These are phyloP conservation scores for Diplodia corticola DNA, from an alignment of 2,329 filamentous ascomycete genomes.

Conservation along the genomic window DNA sequence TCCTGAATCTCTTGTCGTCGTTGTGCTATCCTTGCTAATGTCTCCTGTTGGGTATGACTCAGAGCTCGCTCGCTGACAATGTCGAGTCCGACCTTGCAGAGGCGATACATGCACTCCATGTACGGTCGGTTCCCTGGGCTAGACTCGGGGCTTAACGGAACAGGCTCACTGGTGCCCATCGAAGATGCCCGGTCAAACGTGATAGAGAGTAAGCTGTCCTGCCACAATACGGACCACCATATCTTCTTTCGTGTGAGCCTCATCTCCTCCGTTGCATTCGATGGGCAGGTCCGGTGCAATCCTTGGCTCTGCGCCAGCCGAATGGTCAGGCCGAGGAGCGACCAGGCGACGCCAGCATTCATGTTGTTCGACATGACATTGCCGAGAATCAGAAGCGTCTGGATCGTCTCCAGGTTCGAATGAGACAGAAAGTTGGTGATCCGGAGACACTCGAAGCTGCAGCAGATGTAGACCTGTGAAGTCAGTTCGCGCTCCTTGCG, in stretches of 20 bases:
- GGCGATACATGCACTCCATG: slow-evolving; percentile 57
- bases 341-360: slow-evolving; percentile 66
- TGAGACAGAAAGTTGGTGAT: slow-evolving; percentile 65
- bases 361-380: slow-evolving; percentile 64
- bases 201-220: slow-evolving; percentile 63
- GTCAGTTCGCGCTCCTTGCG: slow-evolving; percentile 62
- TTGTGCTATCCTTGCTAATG: slow-evolving; percentile 55
- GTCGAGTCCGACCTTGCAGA: slow-evolving; percentile 60
- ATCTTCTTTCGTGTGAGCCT: slow-evolving; percentile 42
- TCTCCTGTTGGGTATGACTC: slow-evolving; percentile 53
- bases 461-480: slow-evolving; percentile 66
- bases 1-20: slow-evolving; percentile 59
- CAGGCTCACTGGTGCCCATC: slow-evolving; percentile 54
- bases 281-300: slow-evolving; percentile 59
- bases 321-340: slow-evolving; percentile 59
- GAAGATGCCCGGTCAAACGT: slow-evolving; percentile 62
- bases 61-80: slow-evolving; percentile 59
- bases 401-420: slow-evolving; percentile 61
- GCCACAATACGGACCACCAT: slow-evolving; percentile 64
- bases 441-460: slow-evolving; percentile 64
- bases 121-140: slow-evolving; percentile 54
- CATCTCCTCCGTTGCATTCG: slow-evolving; percentile 51
- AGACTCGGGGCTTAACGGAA: slow-evolving; percentile 43
- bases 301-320: slow-evolving; percentile 62
- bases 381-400: slow-evolving; percentile 62